phyloP scores from a whole-genome alignment of 1,284 basidiomycete species.

The Malassezia caprae region DNA sequence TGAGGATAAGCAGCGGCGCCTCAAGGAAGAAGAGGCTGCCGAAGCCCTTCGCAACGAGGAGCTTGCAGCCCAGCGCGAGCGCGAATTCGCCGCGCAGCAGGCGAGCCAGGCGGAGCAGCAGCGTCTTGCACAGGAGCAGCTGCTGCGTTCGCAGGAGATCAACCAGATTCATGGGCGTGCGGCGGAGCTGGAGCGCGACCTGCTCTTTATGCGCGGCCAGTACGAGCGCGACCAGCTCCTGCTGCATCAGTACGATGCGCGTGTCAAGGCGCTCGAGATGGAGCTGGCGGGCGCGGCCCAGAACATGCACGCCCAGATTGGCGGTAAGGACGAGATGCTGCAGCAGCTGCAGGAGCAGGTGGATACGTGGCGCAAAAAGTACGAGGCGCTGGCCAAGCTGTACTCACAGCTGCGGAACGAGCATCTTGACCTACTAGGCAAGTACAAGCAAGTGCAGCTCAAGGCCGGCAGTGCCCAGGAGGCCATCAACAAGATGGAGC shows the following conservation, averaged over 20 bases:
- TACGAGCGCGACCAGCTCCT: conserved; percentile 97
- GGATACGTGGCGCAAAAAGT: conserved; percentile 93
- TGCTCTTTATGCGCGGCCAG: conserved; percentile 86
- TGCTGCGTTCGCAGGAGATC: conserved; percentile 64
- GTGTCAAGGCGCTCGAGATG: conserved; percentile 89
- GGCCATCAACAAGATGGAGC: conserved; percentile 96
- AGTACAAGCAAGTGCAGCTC: conserved; percentile 93
- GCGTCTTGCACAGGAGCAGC: conserved; percentile 74
- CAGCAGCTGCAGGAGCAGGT: conserved; percentile 94
- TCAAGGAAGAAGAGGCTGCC: conserved; percentile 67
- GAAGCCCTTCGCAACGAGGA: conserved; percentile 72
- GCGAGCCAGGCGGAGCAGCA: conserved; percentile 78
- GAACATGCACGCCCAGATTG: conserved; percentile 77
- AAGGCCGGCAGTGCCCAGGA: conserved; percentile 98
- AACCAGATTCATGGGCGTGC: conserved; percentile 54
- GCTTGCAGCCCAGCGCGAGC: conserved; percentile 68
- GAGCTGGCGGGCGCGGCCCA: conserved; percentile 70
- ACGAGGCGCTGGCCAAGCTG: conserved; percentile 93
- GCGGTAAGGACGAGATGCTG: conserved; percentile 88
- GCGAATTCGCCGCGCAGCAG: conserved; percentile 83
- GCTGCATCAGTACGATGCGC: conserved; percentile 90
- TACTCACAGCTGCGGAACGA: conserved; percentile 96
- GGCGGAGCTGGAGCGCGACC: conserved; percentile 75
- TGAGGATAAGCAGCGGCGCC: conserved; percentile 80
- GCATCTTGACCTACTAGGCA: conserved; percentile 91